Conservation (phyloP, 2,329 filamentous ascomycete genomes). For the Hypoxylon rubiginosum region DNA sequence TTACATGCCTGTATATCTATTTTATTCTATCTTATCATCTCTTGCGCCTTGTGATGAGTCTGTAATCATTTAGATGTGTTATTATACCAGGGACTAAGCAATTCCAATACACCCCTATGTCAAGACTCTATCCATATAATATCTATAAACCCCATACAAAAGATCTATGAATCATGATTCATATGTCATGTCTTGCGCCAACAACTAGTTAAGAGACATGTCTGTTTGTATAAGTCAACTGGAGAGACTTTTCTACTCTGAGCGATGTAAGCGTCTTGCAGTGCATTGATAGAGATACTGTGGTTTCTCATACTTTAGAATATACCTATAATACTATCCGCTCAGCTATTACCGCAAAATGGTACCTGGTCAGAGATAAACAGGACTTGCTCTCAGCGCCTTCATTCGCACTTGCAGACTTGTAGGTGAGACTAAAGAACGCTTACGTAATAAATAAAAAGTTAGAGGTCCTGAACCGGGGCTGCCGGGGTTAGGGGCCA, state of each 20-base stretch:
- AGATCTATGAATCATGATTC: no score
- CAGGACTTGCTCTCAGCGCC: no score
- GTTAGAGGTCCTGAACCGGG: not conserved
- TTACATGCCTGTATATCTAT: not conserved
- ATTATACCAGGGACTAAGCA: not conserved
- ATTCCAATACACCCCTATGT: no score
- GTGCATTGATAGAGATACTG: not conserved
- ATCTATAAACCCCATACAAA: not conserved
- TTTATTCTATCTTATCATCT: not conserved
- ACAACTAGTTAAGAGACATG: no score
- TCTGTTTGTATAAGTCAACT: not conserved
- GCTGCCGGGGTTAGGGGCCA: conserved; percentile 7
- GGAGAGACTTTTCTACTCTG: not conserved
- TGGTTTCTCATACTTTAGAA: not conserved
- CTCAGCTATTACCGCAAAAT: not conserved
- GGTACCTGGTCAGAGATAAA: not conserved
- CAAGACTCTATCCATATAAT: no score
- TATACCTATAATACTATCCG: not conserved
- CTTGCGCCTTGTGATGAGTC: not conserved
- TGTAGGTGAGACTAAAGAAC: no score
- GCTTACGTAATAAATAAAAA: no score
- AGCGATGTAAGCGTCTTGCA: not conserved
- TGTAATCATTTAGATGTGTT: not conserved
- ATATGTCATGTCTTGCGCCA: no score
- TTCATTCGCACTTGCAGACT: no score